Percentiles rank a stretch among this genome's conserved stretches.
phyloP scores from a whole-genome alignment of 75 land plant species.

The Larix kaempferi region DNA sequence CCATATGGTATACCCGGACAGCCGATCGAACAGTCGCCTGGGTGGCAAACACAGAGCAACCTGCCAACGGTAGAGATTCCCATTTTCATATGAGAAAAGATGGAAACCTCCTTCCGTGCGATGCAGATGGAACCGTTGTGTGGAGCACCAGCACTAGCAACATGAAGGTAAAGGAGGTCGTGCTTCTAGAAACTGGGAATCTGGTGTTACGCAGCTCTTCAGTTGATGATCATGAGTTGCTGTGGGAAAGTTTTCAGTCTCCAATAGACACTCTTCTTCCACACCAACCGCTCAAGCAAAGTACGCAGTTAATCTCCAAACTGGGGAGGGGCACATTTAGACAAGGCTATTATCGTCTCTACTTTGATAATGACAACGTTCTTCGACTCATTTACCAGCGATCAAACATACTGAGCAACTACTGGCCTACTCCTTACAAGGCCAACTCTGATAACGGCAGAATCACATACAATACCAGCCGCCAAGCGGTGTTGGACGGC shows the following conservation, averaged over 20 bases:
- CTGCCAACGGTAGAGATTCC: background rate
- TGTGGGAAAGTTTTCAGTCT: slow-evolving; percentile 30
- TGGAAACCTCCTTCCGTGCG: slow-evolving; percentile 4
- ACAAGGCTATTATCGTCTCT: background rate
- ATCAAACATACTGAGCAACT: background rate
- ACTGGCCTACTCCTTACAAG: background rate
- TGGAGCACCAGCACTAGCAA: too few species aligned
- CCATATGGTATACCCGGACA: background rate
- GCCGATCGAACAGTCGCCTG: background rate
- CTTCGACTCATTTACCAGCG: background rate
- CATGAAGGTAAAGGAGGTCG: too few species aligned
- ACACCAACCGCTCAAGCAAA: background rate
- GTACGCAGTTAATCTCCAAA: background rate
- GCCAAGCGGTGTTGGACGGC: background rate
- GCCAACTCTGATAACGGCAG: background rate
- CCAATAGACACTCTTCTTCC: slow-evolving; percentile 22
- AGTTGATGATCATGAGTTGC: background rate
- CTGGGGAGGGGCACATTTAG: background rate
- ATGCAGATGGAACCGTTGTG: background rate
- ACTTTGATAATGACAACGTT: background rate
- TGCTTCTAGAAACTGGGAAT: slow-evolving; percentile 12
- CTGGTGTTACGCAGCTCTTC: slow-evolving; percentile 9
- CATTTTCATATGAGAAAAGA: background rate
- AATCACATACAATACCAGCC: background rate
- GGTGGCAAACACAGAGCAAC: background rate